Percentiles rank a stretch among this genome's conserved stretches.
These are phyloP conservation scores for Terfezia boudieri DNA, from an alignment of 495 filamentous ascomycete species.

Conservation along the genomic window DNA sequence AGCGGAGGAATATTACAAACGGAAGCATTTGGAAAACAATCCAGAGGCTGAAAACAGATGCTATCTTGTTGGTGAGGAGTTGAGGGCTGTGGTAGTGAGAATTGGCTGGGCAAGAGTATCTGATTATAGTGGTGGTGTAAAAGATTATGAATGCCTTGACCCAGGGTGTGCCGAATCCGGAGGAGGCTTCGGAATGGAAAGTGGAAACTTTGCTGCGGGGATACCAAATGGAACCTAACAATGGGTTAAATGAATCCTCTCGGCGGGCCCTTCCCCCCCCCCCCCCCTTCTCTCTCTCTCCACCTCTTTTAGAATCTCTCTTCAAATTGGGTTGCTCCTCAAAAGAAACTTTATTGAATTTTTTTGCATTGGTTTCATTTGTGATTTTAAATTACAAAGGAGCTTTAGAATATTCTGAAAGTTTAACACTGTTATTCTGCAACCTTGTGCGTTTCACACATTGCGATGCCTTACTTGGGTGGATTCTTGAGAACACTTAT, in stretches of 20 bases:
- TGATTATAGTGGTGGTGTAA: constrained; percentile 42
- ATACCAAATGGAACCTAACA: neutral
- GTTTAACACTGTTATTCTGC: too few species aligned
- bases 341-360: too few species aligned
- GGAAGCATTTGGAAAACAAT: constrained; percentile 73
- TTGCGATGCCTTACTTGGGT: too few species aligned
- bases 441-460: too few species aligned
- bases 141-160: constrained; percentile 22
- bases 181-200: neutral
- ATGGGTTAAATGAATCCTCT: neutral
- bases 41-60: constrained; percentile 14
- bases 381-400: too few species aligned
- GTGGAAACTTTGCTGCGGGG: neutral
- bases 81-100: constrained; percentile 38
- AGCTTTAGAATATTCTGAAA: too few species aligned
- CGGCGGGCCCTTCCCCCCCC: too few species aligned
- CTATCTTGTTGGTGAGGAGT: constrained; percentile 24
- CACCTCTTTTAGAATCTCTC: too few species aligned
- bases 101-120: constrained; percentile 36
- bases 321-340: too few species aligned
- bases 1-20: constrained; percentile 62
- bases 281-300: too few species aligned
- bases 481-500: too few species aligned
- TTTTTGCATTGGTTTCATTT: too few species aligned
- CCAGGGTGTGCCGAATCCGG: neutral